These are phyloP conservation scores for Apophysomyces variabilis DNA, from an alignment of 371 early-diverging fungal genomes.

Conservation along the genomic window DNA sequence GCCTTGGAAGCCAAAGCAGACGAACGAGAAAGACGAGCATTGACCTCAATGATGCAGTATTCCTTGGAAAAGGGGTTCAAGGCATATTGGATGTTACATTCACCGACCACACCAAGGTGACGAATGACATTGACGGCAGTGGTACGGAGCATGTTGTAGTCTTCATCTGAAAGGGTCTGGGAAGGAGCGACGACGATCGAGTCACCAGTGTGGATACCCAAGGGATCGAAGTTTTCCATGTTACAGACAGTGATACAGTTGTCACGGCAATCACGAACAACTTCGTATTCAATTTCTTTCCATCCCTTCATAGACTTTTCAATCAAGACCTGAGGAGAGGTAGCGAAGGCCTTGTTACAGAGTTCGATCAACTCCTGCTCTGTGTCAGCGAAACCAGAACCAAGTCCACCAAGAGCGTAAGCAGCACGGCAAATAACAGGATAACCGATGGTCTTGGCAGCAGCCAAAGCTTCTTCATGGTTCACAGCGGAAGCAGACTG, in stretches of 20 bases:
- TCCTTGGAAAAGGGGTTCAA: slow-evolving; percentile 90
- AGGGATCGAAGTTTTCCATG: slow-evolving; percentile 99
- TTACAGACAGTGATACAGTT: slow-evolving; percentile 98
- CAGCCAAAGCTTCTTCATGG: slow-evolving; percentile 82
- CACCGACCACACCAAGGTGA: slow-evolving; percentile 93
- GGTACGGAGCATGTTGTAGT: slow-evolving; percentile 95
- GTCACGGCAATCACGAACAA: slow-evolving; percentile 89
- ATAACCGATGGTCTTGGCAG: slow-evolving; percentile 87
- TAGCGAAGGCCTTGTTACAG: slow-evolving; percentile 83
- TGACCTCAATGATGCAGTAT: slow-evolving; percentile 96
- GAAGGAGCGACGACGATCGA: slow-evolving; percentile 97
- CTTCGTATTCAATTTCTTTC: slow-evolving; percentile 98
- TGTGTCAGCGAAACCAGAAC: slow-evolving; percentile 92
- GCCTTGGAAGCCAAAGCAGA: slow-evolving; percentile 95
- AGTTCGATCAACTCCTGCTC: slow-evolving; percentile 78
- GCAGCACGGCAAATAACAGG: slow-evolving; percentile 95
- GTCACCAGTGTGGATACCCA: slow-evolving; percentile 97
- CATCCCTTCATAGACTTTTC: slow-evolving; percentile 97
- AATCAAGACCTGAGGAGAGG: slow-evolving; percentile 91
- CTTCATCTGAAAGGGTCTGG: slow-evolving; percentile 93
- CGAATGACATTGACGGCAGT: slow-evolving; percentile 85
- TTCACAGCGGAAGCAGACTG: slow-evolving; percentile 76
- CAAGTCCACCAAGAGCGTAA: slow-evolving; percentile 93
- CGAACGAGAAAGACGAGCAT: slow-evolving; percentile 92
- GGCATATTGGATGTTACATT: slow-evolving; percentile 98